Evolutionary conservation across 106 monocot species (phyloP).

Genomic region (Gastrodia elata): DNA sequence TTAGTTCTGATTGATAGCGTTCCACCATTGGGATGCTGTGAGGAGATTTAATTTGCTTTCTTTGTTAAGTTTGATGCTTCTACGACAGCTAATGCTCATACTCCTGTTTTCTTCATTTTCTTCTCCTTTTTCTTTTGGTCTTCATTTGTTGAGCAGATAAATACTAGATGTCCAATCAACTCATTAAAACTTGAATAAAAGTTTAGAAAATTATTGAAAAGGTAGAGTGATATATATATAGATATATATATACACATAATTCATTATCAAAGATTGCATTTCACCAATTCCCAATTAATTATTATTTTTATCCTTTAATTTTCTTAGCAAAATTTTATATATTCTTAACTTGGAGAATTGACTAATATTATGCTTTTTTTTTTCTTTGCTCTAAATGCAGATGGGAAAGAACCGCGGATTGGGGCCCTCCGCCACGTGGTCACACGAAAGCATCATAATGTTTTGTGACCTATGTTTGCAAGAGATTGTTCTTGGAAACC

Average conservation of each 20-base stretch:
- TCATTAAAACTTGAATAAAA: too few species aligned
- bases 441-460: conserved; percentile 2
- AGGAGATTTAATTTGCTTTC: background rate
- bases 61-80: background rate
- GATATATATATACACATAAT: too few species aligned
- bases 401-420: conserved; percentile 7
- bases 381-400: background rate
- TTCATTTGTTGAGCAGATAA: background rate
- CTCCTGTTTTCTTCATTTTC: background rate
- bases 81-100: background rate
- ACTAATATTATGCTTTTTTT: background rate
- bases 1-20: too few species aligned
- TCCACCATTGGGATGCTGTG: background rate
- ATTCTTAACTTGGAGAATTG: too few species aligned
- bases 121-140: background rate
- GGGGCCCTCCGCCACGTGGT: conserved; percentile 5
- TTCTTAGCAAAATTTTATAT: too few species aligned
- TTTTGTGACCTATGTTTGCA: conserved; percentile 21
- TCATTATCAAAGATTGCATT: too few species aligned
- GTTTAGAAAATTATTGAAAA: too few species aligned
- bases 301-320: too few species aligned
- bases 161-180: too few species aligned
- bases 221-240: too few species aligned
- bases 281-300: too few species aligned
- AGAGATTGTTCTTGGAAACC: conserved; percentile 16